Percentiles rank a stretch among this genome's conserved stretches.
Evolutionary conservation across 106 monocot genomes (phyloP).

Genomic region (Dioscorea zingiberensis): DNA sequence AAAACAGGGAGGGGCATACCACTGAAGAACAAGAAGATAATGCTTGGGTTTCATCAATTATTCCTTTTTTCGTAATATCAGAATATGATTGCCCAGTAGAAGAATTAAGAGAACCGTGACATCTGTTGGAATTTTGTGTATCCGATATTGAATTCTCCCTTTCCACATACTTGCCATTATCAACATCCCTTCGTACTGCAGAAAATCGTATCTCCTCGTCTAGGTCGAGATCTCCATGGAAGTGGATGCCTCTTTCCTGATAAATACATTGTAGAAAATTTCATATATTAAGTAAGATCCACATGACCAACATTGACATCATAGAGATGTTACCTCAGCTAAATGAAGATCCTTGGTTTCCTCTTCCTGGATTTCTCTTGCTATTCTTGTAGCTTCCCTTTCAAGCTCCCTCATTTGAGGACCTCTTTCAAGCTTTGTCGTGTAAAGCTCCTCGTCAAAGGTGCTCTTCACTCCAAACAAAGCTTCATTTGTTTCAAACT

Average conservation of each 20-base stretch:
- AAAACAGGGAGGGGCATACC: constrained; percentile 12
- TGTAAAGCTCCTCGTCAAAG: constrained; percentile 94
- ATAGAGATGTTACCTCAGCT: constrained; percentile 58
- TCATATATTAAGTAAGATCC: background rate
- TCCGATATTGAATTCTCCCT: constrained; percentile 15
- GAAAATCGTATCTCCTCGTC: constrained; percentile 96
- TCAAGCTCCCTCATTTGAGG: constrained; percentile 78
- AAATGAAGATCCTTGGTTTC: constrained; percentile 86
- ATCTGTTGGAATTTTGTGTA: constrained; percentile 20
- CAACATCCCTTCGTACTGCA: constrained; percentile 64
- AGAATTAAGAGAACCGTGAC: constrained; percentile 21
- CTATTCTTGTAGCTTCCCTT: constrained; percentile 72
- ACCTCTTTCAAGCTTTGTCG: constrained; percentile 95
- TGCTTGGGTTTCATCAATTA: constrained; percentile 20
- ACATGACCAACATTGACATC: no score
- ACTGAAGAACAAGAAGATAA: constrained; percentile 33
- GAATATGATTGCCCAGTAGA: constrained; percentile 11
- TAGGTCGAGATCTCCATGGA: constrained; percentile 51
- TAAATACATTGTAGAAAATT: background rate
- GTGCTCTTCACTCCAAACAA: constrained; percentile 98
- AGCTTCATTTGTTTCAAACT: constrained; percentile 80
- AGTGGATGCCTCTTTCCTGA: constrained; percentile 87
- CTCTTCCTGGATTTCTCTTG: constrained; percentile 96
- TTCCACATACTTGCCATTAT: constrained; percentile 27
- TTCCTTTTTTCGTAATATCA: constrained; percentile 25